Evolutionary conservation across 1,284 basidiomycete genomes (phyloP).

Genomic region (Coniferiporia sulphurascens): DNA sequence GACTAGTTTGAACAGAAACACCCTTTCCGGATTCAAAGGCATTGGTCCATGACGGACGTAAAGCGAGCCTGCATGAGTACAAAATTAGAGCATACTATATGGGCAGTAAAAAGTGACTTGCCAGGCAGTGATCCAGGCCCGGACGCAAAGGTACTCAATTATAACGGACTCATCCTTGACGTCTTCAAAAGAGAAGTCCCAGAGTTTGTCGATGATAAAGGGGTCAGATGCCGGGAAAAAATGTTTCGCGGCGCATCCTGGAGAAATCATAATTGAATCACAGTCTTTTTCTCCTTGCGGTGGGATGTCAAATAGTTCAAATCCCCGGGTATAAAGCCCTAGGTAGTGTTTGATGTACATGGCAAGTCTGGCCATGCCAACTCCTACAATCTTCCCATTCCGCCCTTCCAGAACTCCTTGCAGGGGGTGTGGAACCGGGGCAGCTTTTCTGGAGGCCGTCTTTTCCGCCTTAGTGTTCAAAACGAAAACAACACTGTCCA

Average conservation of each 20-base stretch:
- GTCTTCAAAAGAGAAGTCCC: conserved; percentile 22
- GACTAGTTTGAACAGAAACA: not conserved
- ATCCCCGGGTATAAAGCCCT: conserved; percentile 24
- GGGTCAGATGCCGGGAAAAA: conserved; percentile 17
- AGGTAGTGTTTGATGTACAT: conserved; percentile 27
- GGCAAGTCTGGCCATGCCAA: conserved; percentile 29
- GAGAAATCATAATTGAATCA: conserved; percentile 6
- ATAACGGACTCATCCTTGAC: conserved; percentile 19
- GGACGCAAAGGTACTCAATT: conserved; percentile 24
- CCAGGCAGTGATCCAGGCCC: conserved; percentile 37
- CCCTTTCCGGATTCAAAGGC: not conserved
- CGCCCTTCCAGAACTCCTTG: not conserved
- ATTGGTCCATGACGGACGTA: not conserved
- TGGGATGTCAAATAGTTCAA: conserved; percentile 27
- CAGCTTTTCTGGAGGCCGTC: not conserved
- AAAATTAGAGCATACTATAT: not conserved
- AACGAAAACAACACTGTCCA: conserved; percentile 1
- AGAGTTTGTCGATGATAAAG: conserved; percentile 26
- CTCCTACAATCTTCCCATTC: conserved; percentile 26
- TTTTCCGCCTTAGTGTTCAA: not conserved
- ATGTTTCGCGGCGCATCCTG: conserved; percentile 25
- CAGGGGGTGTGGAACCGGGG: not conserved
- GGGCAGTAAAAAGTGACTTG: conserved; percentile 12
- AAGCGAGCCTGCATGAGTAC: not conserved
- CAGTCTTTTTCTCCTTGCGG: conserved; percentile 18